phyloP scores from a whole-genome alignment of 2,329 filamentous ascomycete species.

The Curvularia sp. region DNA sequence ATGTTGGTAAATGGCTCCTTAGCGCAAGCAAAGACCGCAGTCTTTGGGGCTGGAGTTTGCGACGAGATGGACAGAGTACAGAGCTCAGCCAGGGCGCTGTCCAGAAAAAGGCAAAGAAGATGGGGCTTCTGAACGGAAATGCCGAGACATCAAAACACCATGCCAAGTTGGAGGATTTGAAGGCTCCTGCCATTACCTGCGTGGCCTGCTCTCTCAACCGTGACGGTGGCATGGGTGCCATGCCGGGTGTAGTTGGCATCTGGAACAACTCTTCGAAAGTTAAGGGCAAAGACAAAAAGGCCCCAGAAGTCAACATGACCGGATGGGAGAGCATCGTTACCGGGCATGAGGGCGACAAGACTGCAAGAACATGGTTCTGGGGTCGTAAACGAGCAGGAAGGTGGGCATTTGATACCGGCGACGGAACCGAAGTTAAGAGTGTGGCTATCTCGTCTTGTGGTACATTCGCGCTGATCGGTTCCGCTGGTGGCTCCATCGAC shows the following conservation, averaged over 20 bases:
- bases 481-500: slow-evolving; percentile 80
- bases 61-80: slow-evolving; percentile 90
- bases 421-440: slow-evolving; percentile 79
- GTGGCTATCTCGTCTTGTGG: slow-evolving; percentile 91
- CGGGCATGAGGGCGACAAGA: slow-evolving; percentile 83
- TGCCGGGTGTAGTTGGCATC: slow-evolving; percentile 77
- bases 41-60: slow-evolving; percentile 95
- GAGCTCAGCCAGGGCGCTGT: slow-evolving; percentile 92
- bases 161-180: slow-evolving; percentile 73
- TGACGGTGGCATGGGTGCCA: slow-evolving; percentile 89
- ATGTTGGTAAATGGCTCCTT: slow-evolving; percentile 90
- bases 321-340: slow-evolving; percentile 98
- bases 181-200: slow-evolving; percentile 89
- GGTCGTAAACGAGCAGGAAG: slow-evolving; percentile 89
- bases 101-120: slow-evolving; percentile 87
- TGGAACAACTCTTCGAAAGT: slow-evolving; percentile 78
- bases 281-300: slow-evolving; percentile 70
- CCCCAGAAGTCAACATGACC: slow-evolving; percentile 76
- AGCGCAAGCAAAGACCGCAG: slow-evolving; percentile 89
- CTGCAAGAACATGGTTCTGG: slow-evolving; percentile 97
- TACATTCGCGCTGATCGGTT: slow-evolving; percentile 91
- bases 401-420: slow-evolving; percentile 89
- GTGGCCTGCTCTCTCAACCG: slow-evolving; percentile 92
- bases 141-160: slow-evolving; percentile 66
- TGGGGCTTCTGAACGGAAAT: slow-evolving; percentile 70